A percentile compares a stretch with the other conserved stretches of the same genome.
Conservation (phyloP, 306 rosid species). For the Lotus japonicus region DNA sequence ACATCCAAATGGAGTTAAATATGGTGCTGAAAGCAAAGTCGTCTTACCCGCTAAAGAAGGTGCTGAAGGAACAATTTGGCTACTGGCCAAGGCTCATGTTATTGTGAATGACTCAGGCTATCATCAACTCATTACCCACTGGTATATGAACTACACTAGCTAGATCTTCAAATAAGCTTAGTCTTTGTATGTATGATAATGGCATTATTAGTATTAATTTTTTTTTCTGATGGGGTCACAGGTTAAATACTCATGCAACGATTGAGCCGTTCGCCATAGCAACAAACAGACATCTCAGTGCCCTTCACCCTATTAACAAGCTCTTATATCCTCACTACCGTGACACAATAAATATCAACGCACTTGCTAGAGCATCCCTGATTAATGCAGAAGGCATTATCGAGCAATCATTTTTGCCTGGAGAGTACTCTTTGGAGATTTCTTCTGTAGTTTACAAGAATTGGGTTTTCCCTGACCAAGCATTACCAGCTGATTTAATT, state of each 20-base stretch:
- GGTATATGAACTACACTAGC: constrained; percentile 27
- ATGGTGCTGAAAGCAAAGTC: constrained; percentile 42
- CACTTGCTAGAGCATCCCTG: constrained; percentile 16
- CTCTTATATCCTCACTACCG: constrained; percentile 29
- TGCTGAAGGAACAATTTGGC: constrained; percentile 46
- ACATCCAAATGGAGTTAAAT: constrained; percentile 40
- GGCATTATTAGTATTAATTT: neutral
- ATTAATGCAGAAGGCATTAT: constrained; percentile 20
- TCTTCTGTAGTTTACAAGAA: constrained; percentile 23
- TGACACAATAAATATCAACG: constrained; percentile 30
- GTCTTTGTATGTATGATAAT: neutral
- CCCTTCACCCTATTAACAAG: constrained; percentile 22
- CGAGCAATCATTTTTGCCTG: constrained; percentile 23
- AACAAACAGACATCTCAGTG: constrained; percentile 26
- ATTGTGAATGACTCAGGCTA: constrained; percentile 48
- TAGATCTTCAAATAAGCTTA: neutral
- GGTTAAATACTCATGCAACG: constrained; percentile 60
- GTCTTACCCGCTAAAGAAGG: constrained; percentile 42
- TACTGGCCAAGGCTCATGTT: constrained; percentile 58
- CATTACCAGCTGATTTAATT: constrained; percentile 27
- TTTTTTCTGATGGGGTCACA: neutral
- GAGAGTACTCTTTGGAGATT: constrained; percentile 11
- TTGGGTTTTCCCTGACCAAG: constrained; percentile 29
- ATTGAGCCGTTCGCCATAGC: constrained; percentile 49
- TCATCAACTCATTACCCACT: constrained; percentile 61